These are phyloP conservation scores for Protomyces arabidopsidicola DNA, from an alignment of 1,139 yeast species.

Conservation along the genomic window DNA sequence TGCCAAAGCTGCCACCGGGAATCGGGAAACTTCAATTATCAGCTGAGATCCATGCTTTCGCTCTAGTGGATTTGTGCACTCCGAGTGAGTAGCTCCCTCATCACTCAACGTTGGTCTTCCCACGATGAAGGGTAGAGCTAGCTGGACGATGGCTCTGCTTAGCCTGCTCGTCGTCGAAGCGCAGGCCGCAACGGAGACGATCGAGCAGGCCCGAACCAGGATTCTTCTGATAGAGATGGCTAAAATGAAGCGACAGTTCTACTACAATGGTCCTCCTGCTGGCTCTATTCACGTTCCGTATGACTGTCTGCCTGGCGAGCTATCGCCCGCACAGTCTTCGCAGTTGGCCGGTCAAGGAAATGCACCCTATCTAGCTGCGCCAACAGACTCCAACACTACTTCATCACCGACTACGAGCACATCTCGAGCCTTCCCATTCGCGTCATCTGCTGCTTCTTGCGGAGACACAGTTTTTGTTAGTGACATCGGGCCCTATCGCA, in stretches of 20 bases:
- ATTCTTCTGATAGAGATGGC: neutral
- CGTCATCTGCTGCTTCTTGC: neutral
- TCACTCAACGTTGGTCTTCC: too few species aligned
- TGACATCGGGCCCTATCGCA: neutral
- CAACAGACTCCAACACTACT: neutral
- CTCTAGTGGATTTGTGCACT: too few species aligned
- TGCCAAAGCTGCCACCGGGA: too few species aligned
- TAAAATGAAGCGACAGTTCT: neutral
- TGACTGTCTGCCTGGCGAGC: too few species aligned
- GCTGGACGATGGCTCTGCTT: neutral
- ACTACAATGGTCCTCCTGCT: too few species aligned
- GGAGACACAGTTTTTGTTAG: neutral
- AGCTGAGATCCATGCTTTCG: too few species aligned
- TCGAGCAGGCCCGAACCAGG: neutral
- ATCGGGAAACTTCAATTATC: too few species aligned
- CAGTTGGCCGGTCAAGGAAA: too few species aligned
- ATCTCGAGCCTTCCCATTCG: neutral
- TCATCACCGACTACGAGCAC: neutral
- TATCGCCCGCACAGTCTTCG: too few species aligned
- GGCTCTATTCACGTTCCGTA: too few species aligned
- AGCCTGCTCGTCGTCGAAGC: neutral
- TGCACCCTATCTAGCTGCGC: neutral
- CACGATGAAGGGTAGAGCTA: too few species aligned
- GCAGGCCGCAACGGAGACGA: neutral
- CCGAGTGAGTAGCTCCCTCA: too few species aligned